These are phyloP conservation scores for Phytopythium litorale DNA, from an alignment of 352 stramenopile species.

Conservation along the genomic window DNA sequence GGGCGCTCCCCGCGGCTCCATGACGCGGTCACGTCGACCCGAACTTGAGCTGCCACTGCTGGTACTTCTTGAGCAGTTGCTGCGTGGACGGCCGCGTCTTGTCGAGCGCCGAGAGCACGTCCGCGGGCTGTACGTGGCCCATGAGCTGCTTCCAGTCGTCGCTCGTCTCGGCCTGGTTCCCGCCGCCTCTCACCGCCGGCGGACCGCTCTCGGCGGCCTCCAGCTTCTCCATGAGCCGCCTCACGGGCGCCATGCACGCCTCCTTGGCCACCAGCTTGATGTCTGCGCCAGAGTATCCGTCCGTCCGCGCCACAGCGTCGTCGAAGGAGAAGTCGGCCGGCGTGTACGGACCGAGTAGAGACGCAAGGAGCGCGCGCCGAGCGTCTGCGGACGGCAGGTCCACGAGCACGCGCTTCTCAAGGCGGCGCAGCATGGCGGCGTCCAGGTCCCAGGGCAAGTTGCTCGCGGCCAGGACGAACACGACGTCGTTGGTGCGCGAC, in stretches of 20 bases:
- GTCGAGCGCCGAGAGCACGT: constrained; percentile 53
- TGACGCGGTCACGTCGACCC: constrained; percentile 41
- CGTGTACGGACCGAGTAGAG: constrained; percentile 58
- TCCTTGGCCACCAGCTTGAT: constrained; percentile 87
- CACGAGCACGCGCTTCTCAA: constrained; percentile 84
- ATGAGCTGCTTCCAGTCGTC: constrained; percentile 59
- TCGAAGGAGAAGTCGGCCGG: constrained; percentile 46
- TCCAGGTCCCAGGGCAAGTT: constrained; percentile 84
- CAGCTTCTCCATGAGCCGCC: constrained; percentile 61
- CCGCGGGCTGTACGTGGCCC: constrained; percentile 47
- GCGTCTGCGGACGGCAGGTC: constrained; percentile 65
- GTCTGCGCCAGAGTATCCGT: constrained; percentile 79
- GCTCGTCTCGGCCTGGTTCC: constrained; percentile 17
- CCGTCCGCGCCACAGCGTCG: constrained; percentile 42
- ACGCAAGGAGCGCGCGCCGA: constrained; percentile 48
- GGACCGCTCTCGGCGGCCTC: constrained; percentile 37
- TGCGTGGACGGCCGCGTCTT: constrained; percentile 80
- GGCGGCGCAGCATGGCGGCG: constrained; percentile 69
- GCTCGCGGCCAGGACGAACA: constrained; percentile 80
- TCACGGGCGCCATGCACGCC: constrained; percentile 77
- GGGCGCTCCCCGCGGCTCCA: background rate
- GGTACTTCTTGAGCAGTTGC: constrained; percentile 71
- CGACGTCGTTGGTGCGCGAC: constrained; percentile 71
- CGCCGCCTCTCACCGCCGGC: constrained; percentile 7
- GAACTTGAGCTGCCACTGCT: constrained; percentile 80